Evolutionary conservation across 208 protist genomes (phyloP), one percentile per base, ranked within the genome.

Genomic region (Trypanosoma brucei): DNA sequence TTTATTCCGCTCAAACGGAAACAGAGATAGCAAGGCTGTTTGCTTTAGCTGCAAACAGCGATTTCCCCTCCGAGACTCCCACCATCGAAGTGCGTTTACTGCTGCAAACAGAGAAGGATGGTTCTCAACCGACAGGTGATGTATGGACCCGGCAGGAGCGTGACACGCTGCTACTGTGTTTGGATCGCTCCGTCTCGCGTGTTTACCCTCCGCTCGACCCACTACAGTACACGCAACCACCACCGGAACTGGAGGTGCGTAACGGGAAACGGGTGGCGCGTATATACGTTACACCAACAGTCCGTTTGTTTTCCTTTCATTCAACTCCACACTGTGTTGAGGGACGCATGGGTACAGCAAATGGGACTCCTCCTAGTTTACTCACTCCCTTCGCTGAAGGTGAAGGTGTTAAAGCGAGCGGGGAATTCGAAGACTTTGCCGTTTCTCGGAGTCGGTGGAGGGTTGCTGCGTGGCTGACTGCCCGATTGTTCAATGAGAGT

Each of bases 181-280:
- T 93, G 22, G 89, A 95, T 63, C 83, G 89, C 3, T 70, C 83
- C 1, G 70, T 86, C n/a, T 30, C 67, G 3, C 85, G 89, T 31
- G 66, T 95, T 13, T 81, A 73, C 48, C 89, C 89, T 3, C 77
- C 82, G 30, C 48, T 95, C 31, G 89, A 95, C 49, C 70, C 78
- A 8, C 56, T 84, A 13, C 83, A 84, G 62, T 86, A 83, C 59
- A 57, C 59, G 34, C 52, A 66, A 48, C 35, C 46, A 1, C 42
- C 42, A 40, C 42, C 59, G 8, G 59, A 71, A 49, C 59, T 71
- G 11, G 22, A 48, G 0, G 3, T 59, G 8, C 37, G 33, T 13
- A 52, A 65, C 0, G 42, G 33, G 5, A 6, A 2, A 48, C 37
- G 13, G 8, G 37, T 54, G 38, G 51, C 49, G n/a, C 55, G 59